Percentiles rank a stretch among this genome's conserved stretches.
Evolutionary conservation across 768 basidiomycete species (phyloP).

Genomic region (Mrakia hoshinonis): DNA sequence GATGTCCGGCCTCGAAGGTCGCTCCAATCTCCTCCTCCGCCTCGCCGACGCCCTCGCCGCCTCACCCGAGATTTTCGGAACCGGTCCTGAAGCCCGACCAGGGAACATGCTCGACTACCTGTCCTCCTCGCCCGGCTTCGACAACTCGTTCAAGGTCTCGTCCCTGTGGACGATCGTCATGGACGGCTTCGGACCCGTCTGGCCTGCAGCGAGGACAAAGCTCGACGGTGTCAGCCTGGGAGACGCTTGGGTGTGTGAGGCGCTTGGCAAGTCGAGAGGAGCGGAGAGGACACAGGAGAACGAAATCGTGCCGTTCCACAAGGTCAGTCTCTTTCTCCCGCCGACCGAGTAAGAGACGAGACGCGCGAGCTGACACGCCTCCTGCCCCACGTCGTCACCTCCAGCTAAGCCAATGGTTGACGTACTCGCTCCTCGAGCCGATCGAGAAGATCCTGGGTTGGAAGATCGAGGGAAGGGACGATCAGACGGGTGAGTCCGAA

Average conservation of each 20-base stretch:
- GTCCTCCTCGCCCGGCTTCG: constrained; percentile 34
- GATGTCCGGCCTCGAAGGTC: constrained; percentile 83
- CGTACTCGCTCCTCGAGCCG: constrained; percentile 78
- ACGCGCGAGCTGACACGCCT: no score
- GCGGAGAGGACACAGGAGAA: constrained; percentile 26
- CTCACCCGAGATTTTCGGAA: constrained; percentile 62
- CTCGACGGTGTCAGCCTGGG: constrained; percentile 67
- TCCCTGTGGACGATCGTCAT: constrained; percentile 76
- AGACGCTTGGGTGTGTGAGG: constrained; percentile 84
- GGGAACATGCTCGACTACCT: constrained; percentile 58
- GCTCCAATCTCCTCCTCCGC: constrained; percentile 63
- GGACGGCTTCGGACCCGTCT: constrained; percentile 72
- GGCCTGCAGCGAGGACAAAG: constrained; percentile 66
- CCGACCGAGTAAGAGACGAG: no score
- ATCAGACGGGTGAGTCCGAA: constrained; percentile 36
- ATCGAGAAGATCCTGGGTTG: constrained; percentile 69
- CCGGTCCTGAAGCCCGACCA: constrained; percentile 54
- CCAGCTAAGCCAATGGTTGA: constrained; percentile 88
- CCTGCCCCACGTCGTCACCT: no score
- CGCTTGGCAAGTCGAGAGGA: constrained; percentile 42
- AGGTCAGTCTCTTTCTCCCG: no score
- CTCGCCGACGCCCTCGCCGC: constrained; percentile 62
- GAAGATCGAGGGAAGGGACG: constrained; percentile 69
- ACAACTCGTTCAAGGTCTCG: constrained; percentile 56
- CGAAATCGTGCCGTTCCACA: constrained; percentile 75